Base-by-base conservation (phyloP, 2,329 filamentous ascomycete species). In the Didymosphaeria variabile region DNA sequence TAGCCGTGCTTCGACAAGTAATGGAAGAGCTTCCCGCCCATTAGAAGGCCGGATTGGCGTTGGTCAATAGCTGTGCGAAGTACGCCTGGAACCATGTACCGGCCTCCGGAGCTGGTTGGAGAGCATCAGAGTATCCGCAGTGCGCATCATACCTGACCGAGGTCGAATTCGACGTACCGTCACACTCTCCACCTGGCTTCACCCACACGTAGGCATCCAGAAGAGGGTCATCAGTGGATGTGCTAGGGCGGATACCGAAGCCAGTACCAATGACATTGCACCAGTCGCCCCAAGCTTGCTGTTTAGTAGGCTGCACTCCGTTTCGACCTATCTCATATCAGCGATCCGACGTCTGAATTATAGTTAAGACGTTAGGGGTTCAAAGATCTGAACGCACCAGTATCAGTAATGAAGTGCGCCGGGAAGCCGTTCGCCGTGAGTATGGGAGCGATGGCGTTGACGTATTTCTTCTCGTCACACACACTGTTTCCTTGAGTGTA, bases 181-280 rank as follows among this genome's bases (percentile, higher is more conserved):
- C 83, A 44, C 56, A 52, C 47, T 84, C 83, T 51, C 82, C 82
- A 63, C 88, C 88, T 7, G 88, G 88, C 83, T 90, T 90, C 67
- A 90, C 79, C 88, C 88, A 90, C 59, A 90, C 88, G 66, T 90
- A 88, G 46, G 88, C 87, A 72, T 91, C 88, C 32, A 84, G 80
- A n/a, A 88, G 78, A 2, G 78, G 71, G 63, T 87, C 82, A n/a
- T 85, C 86, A 5, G 88, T 90, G 70, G 85, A 79, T n/a, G 86
- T 81, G 5, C 84, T 85, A 2, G 87, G 87, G 15, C 86, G 84
- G 17, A 77, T 77, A 62, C 88, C 88, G 65, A 90, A 90, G 13
- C 88, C 88, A 58, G 87, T 86, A 36, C 84, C 85, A 54, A 81
- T 84, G 62, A 88, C 82, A 70, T 89, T 90, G 80, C 88, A 90